Percentiles rank a stretch among this genome's conserved stretches.
Evolutionary conservation across 208 protist genomes (phyloP).

Genomic region (Leishmania amazonensis): DNA sequence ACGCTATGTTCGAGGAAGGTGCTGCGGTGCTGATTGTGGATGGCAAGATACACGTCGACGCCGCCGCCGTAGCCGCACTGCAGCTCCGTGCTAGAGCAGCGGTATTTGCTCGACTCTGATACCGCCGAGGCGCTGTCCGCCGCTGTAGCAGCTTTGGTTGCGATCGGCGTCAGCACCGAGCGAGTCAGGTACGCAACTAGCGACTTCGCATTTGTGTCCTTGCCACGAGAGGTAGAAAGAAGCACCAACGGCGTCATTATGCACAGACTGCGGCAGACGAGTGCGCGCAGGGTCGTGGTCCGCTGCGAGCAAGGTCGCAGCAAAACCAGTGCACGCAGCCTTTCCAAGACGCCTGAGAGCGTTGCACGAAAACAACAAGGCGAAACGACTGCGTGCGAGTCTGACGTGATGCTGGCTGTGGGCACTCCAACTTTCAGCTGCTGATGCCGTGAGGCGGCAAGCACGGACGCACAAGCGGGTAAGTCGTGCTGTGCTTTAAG

Average conservation of each 20-base stretch:
- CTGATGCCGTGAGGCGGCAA: background rate
- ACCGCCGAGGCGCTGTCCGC: background rate
- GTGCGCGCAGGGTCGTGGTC: background rate
- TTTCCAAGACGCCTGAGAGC: background rate
- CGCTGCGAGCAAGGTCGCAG: background rate
- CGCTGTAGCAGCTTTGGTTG: background rate
- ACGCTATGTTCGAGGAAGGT: constrained; percentile 69
- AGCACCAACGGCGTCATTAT: constrained; percentile 12
- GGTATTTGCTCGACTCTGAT: constrained; percentile 6
- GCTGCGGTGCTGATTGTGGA: constrained; percentile 54
- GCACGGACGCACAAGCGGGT: background rate
- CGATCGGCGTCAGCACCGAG: constrained; percentile 19
- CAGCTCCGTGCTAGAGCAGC: constrained; percentile 10
- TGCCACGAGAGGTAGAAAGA: constrained; percentile 27
- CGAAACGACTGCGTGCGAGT: background rate
- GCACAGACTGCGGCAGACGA: background rate
- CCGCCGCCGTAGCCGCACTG: constrained; percentile 19
- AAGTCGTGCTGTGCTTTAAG: background rate
- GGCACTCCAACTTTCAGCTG: background rate
- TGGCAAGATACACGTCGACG: constrained; percentile 46
- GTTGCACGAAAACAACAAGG: background rate
- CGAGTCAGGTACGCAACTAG: constrained; percentile 30
- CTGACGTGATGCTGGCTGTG: background rate
- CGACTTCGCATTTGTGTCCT: constrained; percentile 34
- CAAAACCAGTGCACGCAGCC: background rate